A percentile compares a stretch with the other conserved stretches of the same genome.
phyloP scores from a whole-genome alignment of 192 early-diverging fungal genomes.

The Coemansia sp. region DNA sequence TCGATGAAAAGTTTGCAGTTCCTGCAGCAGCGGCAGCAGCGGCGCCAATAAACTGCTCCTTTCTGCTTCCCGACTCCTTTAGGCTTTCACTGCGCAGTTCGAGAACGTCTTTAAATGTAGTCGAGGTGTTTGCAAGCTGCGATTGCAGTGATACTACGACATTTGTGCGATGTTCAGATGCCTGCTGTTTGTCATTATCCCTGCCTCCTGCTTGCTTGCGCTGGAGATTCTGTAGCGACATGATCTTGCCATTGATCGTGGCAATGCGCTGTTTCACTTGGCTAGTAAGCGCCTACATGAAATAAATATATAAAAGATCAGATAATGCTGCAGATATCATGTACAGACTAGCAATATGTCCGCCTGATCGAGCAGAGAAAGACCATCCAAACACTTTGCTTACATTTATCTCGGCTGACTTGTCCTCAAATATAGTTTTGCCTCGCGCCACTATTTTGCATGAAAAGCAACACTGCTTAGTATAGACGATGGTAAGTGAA shows the following conservation, averaged over 20 bases:
- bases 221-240: slow-evolving; percentile 66
- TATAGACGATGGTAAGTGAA: background rate
- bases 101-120: slow-evolving; percentile 92
- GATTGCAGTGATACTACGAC: slow-evolving; percentile 93
- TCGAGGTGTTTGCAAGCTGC: slow-evolving; percentile 84
- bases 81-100: slow-evolving; percentile 95
- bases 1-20: slow-evolving; percentile 17
- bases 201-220: slow-evolving; percentile 60
- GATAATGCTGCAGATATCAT: background rate
- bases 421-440: slow-evolving; percentile 96
- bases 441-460: slow-evolving; percentile 77
- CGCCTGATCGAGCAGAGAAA: background rate
- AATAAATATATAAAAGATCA: background rate
- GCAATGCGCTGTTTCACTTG: slow-evolving; percentile 96
- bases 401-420: slow-evolving; percentile 90
- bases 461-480: background rate
- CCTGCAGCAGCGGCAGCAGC: slow-evolving; percentile 24
- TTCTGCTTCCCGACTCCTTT: slow-evolving; percentile 83
- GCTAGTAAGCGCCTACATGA: slow-evolving; percentile 78
- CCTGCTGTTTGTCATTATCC: slow-evolving; percentile 64
- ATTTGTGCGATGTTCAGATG: slow-evolving; percentile 85
- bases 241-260: slow-evolving; percentile 90
- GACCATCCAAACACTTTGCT: background rate
- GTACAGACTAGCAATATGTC: background rate
- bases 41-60: slow-evolving; percentile 83